Conservation (phyloP, 495 filamentous ascomycete genomes). For the Neurospora pannonica region DNA sequence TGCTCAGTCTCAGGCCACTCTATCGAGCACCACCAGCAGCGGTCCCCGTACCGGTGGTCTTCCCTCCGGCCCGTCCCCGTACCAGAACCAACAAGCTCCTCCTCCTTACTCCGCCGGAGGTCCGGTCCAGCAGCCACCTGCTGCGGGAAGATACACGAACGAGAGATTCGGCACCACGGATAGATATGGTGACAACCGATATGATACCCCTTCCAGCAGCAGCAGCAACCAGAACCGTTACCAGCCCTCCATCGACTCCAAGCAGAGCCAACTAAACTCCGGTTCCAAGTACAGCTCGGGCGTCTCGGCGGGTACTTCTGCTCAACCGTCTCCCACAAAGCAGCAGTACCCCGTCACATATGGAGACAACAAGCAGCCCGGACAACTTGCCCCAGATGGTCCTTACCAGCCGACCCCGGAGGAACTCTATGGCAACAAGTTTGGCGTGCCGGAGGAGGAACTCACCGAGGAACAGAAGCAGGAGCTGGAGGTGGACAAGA, state of each 20-base stretch:
- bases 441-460: slow-evolving; percentile 46
- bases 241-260: background rate
- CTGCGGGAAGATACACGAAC: slow-evolving; percentile 41
- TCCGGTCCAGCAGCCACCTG: slow-evolving; percentile 5
- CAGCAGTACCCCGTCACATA: background rate
- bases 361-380: slow-evolving; percentile 4
- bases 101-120: slow-evolving; percentile 10
- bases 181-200: slow-evolving; percentile 58
- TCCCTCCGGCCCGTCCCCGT: slow-evolving; percentile 10
- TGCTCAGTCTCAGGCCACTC: slow-evolving; percentile 16
- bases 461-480: slow-evolving; percentile 54
- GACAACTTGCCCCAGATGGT: slow-evolving; percentile 30
- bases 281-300: background rate
- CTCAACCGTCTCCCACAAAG: background rate
- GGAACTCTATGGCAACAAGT: slow-evolving; percentile 50
- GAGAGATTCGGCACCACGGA: slow-evolving; percentile 52
- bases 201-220: slow-evolving; percentile 31
- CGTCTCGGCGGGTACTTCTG: background rate
- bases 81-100: background rate
- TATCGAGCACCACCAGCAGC: background rate
- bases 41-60: slow-evolving; percentile 9
- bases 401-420: slow-evolving; percentile 8
- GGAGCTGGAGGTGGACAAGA: slow-evolving; percentile 31
- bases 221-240: slow-evolving; percentile 14
- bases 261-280: background rate